Base-by-base conservation (phyloP, 2,329 filamentous ascomycete species). In the Ophiocordyceps camponoti-floridani region DNA sequence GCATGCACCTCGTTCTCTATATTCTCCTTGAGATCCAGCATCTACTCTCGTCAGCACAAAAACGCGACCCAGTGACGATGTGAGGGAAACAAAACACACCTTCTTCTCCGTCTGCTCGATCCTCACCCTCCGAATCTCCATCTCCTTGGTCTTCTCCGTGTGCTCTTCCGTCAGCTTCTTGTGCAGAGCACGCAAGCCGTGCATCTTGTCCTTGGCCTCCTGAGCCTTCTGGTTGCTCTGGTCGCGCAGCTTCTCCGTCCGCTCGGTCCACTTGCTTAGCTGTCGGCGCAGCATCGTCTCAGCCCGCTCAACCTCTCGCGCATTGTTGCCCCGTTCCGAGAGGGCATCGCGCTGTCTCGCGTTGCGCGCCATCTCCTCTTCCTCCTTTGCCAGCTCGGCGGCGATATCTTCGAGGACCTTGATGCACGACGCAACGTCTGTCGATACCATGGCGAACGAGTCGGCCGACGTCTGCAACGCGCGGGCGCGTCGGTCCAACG, bases 81-180 rank as follows among this genome's bases (percentile, higher is more conserved):
- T 3, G 10, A 2, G 2, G 28, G 31, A 10, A 41, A 4, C 2
- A 27, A 16, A 30, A 46, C 51, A 45, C 68, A 87, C 87, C 84
- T 96, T 96, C 68, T 96, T 96, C 73, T 96, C 89, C 9, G 86
- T 94, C 67, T 95, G 87, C 64, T 98, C 91, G 50, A 98, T 96
- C 48, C 88, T 72, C n/a, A 95, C 85, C 52, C 84, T 77, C 54
- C 88, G 73, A 57, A 83, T 79, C 68, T 98, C 91, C 66, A 96
- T 93, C 57, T 96, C 89, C 47, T 85, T 81, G 31, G 82, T 81
- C 64, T 94, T 93, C 45, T 91, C 85, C 1, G 75, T 75, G 49
- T 88, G 73, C 68, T 98, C 89, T 56, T 89, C 83, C 1, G 82
- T 83, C 48, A 96, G 67, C 57, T 79, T 78, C 56, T 77, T 77